Base-by-base conservation (phyloP, 495 filamentous ascomycete genomes). In the Trichoderma virens region DNA sequence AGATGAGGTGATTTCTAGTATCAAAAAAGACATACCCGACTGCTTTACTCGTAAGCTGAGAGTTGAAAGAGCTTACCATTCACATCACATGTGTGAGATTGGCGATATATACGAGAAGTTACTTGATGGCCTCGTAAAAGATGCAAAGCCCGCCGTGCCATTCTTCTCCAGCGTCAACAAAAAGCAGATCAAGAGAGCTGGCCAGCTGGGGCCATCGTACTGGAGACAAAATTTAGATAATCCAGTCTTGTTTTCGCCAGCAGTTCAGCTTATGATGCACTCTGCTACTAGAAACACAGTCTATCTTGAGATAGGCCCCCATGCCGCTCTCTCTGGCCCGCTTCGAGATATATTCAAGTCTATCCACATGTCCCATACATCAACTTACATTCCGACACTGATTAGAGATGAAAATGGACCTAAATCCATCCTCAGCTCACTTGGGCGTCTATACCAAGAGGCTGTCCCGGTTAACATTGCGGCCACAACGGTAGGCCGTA, bases 51-150 rank as follows among this genome's bases (percentile, higher is more conserved):
- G 71, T 14, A 3, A 30, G 25, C 61, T 82, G 2, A 68, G 70
- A 28, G 78, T 82, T 4, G 67, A 79, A 7, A 72, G 67, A 28
- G 80, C 80, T 1, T 83, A 80, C 65, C 81, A 83, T 67, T 83
- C 80, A 25, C 69, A 69, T 41, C 74, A 76, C 62, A 75, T 76
- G 72, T 32, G 34, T 11, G 47, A 60, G 9, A 28, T 70, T 18
- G 68, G 65, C 23, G 64, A 59, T 28, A 65, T 65, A 7, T 75
- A 76, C 45, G 63, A 61, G 9, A n/a, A 43, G 39, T 54, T 74
- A 1, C 30, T 74, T 2, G 51, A 69, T 43, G 62, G 59, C 16
- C 14, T 20, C 31, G 28, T 38, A 32, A 11, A n/a, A 41, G 23
- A 32, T 62, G 18, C 2, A 23, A 65, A 38, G 60, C 59, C 14